Base-by-base conservation (phyloP, 1,284 basidiomycete species). In the Leccinum fallax region DNA sequence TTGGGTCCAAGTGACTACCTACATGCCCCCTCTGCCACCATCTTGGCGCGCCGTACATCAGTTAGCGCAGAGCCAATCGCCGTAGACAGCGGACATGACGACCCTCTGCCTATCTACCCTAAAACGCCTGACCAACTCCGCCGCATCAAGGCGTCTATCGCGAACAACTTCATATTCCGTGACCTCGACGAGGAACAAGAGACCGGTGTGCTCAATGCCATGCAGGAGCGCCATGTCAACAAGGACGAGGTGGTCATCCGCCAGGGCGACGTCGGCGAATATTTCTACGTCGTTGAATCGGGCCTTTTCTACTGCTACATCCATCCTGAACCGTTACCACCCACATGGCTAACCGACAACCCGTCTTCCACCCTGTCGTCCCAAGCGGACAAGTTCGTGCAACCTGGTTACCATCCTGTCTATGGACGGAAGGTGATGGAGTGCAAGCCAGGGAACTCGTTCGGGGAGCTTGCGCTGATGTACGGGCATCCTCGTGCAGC, bases 381-480 rank as follows among this genome's bases (percentile, higher is more conserved):
- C 73, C 58, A 77, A 62, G 66, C 71, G 71, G 48, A 86, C 62
- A 86, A 82, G 75, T 88, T 89, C 67, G 75, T 85, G 49, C 83
- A 84, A 65, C 81, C 86, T 2, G 86, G 84, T 7, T 85, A 86
- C 63, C 89, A 92, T 66, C 81, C 85, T 9, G 81, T 85, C 63
- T 89, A 86, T 71, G 94, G 94, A 54, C 90, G 88, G 68, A 90
- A 92, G 74, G 95, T 97, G 5, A 85, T 90, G 54, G 90, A 92
- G 63, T 97, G 93, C 81, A 85, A 84, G 54, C 88, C 94, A 1
- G 95, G 95, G 1, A 88, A 85, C 65, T 94, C 92, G 55, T 98
- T 99, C 69, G 97, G 97, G 57, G 97, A 99, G 78, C 84, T 99
- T 55, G 97, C 97, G 34, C 80, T 99, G 67, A 97, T 99, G 93